phyloP scores from a whole-genome alignment of 1,284 basidiomycete genomes.

The Ceratobasidium sp. region DNA sequence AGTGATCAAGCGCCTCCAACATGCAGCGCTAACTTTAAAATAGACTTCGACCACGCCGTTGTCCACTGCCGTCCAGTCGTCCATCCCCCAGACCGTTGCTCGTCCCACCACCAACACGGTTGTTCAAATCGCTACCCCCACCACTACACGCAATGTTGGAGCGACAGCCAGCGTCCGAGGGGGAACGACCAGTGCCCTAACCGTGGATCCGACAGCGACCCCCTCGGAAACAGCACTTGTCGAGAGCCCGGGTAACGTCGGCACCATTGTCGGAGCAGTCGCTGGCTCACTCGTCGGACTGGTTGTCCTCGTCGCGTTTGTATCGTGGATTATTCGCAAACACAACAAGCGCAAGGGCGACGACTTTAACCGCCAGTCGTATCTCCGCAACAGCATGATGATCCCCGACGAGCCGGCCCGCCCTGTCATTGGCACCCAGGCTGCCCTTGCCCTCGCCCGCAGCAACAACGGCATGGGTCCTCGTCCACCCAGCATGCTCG shows the following conservation, averaged over 20 bases:
- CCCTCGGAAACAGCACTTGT: constrained; percentile 3
- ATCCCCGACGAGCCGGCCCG: constrained; percentile 39
- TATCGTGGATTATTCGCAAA: constrained; percentile 35
- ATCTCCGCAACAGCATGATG: constrained; percentile 41
- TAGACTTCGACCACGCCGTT: constrained; percentile 19
- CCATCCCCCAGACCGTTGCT: neutral
- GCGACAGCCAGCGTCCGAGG: neutral
- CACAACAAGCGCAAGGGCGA: constrained; percentile 37
- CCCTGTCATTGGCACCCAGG: constrained; percentile 36
- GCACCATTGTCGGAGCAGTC: constrained; percentile 39
- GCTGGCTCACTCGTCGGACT: constrained; percentile 35
- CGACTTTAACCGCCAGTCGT: constrained; percentile 39
- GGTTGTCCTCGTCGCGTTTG: constrained; percentile 32
- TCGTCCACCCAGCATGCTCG: constrained; percentile 41
- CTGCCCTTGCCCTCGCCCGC: constrained; percentile 36
- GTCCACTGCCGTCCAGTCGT: neutral
- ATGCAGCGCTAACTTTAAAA: no score
- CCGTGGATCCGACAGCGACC: neutral
- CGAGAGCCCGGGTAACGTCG: constrained; percentile 8
- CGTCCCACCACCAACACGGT: neutral
- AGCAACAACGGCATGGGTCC: constrained; percentile 35
- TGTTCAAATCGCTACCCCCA: neutral
- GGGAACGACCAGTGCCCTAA: constrained; percentile 9
- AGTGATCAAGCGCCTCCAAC: no score
- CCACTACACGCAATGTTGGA: neutral